These are phyloP conservation scores for Penicillium rolfsii DNA, from an alignment of 2,329 filamentous ascomycete species.

Conservation along the genomic window DNA sequence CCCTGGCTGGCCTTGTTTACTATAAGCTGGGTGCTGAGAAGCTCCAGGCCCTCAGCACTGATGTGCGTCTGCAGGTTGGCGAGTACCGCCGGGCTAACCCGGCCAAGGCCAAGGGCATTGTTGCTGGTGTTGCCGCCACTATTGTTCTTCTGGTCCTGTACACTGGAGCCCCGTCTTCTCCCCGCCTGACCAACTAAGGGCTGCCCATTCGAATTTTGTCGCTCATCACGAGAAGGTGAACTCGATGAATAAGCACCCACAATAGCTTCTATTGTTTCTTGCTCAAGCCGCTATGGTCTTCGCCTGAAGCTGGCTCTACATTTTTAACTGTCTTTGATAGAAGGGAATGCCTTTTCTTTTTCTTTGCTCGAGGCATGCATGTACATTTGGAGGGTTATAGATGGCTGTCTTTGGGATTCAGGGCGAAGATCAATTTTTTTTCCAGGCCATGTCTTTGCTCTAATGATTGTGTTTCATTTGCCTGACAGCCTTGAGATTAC, in stretches of 20 bases:
- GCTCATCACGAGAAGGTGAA: constrained; percentile 8
- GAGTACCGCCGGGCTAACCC: constrained; percentile 33
- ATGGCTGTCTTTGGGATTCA: constrained; percentile 17
- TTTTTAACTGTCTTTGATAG: constrained; percentile 25
- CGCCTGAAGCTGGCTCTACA: constrained; percentile 1
- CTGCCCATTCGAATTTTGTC: neutral
- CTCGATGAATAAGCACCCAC: constrained; percentile 8
- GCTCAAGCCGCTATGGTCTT: constrained; percentile 10
- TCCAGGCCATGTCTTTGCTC: constrained; percentile 19
- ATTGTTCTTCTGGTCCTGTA: constrained; percentile 29
- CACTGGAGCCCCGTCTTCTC: constrained; percentile 23
- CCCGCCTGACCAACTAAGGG: constrained; percentile 26
- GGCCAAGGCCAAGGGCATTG: constrained; percentile 26
- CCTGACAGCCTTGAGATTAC: constrained; percentile 23
- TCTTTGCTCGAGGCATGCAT: constrained; percentile 25
- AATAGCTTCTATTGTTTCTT: constrained; percentile 14
- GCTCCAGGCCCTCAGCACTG: constrained; percentile 56
- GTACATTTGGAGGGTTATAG: constrained; percentile 31
- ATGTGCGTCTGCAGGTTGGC: constrained; percentile 44
- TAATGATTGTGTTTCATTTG: constrained; percentile 25
- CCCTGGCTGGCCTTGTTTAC: constrained; percentile 64
- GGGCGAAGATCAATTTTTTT: constrained; percentile 19
- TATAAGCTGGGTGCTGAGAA: constrained; percentile 64
- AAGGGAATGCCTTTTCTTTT: constrained; percentile 21
- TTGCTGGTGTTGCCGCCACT: constrained; percentile 21